phyloP scores from a whole-genome alignment of 2,329 filamentous ascomycete species.

The Leptodontidium sp. region DNA sequence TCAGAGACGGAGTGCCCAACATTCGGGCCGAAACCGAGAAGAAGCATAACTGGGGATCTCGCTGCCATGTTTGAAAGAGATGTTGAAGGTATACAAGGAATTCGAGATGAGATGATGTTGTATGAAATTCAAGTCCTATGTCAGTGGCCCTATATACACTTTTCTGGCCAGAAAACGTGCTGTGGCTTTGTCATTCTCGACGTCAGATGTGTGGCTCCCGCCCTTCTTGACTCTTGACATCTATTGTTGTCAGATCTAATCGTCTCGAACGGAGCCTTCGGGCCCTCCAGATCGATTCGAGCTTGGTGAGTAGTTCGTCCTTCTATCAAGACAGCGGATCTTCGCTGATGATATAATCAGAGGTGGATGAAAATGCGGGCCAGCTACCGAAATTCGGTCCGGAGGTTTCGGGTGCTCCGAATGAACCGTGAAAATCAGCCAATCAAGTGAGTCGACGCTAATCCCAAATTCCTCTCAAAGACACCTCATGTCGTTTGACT shows the following conservation, averaged over 20 bases:
- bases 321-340: background rate
- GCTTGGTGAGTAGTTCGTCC: background rate
- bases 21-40: conserved; percentile 53
- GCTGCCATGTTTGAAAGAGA: conserved; percentile 30
- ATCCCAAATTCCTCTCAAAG: background rate
- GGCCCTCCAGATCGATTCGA: background rate
- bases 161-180: conserved; percentile 28
- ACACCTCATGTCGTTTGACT: too few relatives aligned
- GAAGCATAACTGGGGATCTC: conserved; percentile 45
- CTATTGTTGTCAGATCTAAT: background rate
- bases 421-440: conserved; percentile 26
- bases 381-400: conserved; percentile 20
- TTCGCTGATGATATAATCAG: conserved; percentile 7
- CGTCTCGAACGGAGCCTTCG: background rate
- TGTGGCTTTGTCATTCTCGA: background rate
- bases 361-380: conserved; percentile 19
- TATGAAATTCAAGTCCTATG: conserved; percentile 29
- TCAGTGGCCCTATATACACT: conserved; percentile 31
- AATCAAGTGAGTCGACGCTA: conserved; percentile 27
- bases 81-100: conserved; percentile 12
- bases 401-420: conserved; percentile 31
- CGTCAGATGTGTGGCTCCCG: background rate
- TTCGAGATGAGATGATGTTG: conserved; percentile 26
- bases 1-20: conserved; percentile 49
- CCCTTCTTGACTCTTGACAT: background rate